Base-by-base conservation (phyloP, 2,329 filamentous ascomycete species). In the Leptographium procerum region DNA sequence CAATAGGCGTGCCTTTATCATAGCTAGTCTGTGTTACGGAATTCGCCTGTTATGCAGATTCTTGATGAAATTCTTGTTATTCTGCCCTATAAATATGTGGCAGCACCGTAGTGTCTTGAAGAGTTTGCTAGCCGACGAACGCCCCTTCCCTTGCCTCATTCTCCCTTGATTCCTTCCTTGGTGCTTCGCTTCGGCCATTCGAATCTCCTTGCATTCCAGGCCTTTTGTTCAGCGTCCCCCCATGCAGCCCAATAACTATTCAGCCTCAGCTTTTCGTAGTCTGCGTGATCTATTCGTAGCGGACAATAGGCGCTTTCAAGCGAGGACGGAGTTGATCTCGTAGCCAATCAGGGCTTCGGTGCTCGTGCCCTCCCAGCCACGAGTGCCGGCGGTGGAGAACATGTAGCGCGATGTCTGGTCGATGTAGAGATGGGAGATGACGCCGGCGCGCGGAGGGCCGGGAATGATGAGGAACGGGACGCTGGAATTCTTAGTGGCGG, bases 391-490 rank as follows among this genome's bases (percentile, higher is more conserved):
- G 0, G 90, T 89, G 2, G 89, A 92, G 36, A 99, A 81, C 87
- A 99, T 92, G 68, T 91, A 97, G 22, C 85, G 81, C 69, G 89
- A 92, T 0, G 89, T 88, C 5, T 88, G 88, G 69, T 99, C 94
- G 52, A 96, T 78, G 67, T 92, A 94, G 11, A 97, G 74, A 61
- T 87, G 85, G 0, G 87, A 89, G 48, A 96, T 92, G 48, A 95
- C 89, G 51, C 92, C 92, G 0, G 91, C 91, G 19, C 90, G 70
- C 0, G 83, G 83, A 0, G 83, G 94, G 0, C 94, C 94, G 0
- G 94, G 94, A 28, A 99, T 86, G 64, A 99, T 96, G n/a, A 96
- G 80, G 71, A 97, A 99, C 0, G 94, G 94, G 0, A 95, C 90
- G 0, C 87, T 85, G 0, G 89, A 88, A 68, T 90, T 87, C 66